A percentile compares a stretch with the other conserved stretches of the same genome.
Evolutionary conservation across 306 rosid genomes (phyloP).

Genomic region (Hylodesmum podocarpum): DNA sequence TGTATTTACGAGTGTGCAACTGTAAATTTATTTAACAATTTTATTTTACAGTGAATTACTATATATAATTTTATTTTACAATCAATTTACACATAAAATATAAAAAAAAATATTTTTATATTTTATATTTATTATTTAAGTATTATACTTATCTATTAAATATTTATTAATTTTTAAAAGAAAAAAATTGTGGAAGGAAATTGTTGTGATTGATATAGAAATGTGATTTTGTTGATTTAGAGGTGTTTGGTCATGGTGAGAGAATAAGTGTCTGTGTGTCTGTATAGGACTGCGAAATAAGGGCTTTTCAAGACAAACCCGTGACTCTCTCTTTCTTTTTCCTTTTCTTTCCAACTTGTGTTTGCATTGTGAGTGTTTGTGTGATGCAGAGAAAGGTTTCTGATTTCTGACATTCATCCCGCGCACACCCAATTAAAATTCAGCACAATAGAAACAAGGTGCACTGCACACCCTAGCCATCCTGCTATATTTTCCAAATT

Average conservation of each 20-base stretch:
- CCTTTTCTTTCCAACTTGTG: too few relatives aligned
- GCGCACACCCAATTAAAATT: slow-evolving; percentile 81
- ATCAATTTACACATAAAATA: too few relatives aligned
- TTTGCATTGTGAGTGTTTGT: background rate
- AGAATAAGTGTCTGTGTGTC: slow-evolving; percentile 85
- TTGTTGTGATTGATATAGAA: too few relatives aligned
- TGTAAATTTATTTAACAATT: too few relatives aligned
- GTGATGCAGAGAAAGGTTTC: slow-evolving; percentile 32
- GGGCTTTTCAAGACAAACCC: slow-evolving; percentile 99
- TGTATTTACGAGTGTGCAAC: too few relatives aligned
- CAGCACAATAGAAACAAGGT: slow-evolving; percentile 40
- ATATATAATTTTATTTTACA: too few relatives aligned
- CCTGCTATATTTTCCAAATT: slow-evolving; percentile 31
- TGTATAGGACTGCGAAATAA: slow-evolving; percentile 84
- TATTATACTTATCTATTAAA: too few relatives aligned
- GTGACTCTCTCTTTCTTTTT: slow-evolving; percentile 64
- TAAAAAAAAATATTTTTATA: too few relatives aligned
- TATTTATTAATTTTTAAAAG: too few relatives aligned
- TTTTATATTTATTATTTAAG: too few relatives aligned
- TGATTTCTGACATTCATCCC: slow-evolving; percentile 88
- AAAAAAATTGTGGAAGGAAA: background rate
- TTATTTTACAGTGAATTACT: too few relatives aligned
- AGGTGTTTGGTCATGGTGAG: slow-evolving; percentile 49
- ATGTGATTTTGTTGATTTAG: background rate
- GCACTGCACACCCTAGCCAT: slow-evolving; percentile 10